Conservation (phyloP, 1,139 yeast species). For the Kodamaea alishanica region DNA sequence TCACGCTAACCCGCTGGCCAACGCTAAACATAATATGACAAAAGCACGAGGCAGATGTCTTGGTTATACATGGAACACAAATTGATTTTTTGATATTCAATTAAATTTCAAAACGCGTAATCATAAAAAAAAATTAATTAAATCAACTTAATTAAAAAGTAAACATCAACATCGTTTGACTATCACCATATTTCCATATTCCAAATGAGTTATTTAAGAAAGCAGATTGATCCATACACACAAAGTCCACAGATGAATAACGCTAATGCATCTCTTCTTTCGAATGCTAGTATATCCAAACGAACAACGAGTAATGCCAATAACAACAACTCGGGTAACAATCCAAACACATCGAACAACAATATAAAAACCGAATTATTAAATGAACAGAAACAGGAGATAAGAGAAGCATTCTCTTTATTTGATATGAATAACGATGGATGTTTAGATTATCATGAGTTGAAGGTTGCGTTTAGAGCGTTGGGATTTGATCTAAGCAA, state of each 20-base stretch:
- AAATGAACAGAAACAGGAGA: slow-evolving; percentile 89
- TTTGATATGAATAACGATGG: slow-evolving; percentile 95
- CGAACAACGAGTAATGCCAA: not conserved
- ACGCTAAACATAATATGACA: slow-evolving; percentile 11
- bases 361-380: slow-evolving; percentile 60
- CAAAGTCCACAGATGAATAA: slow-evolving; percentile 8
- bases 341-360: not conserved
- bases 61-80: not conserved
- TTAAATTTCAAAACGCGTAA: slow-evolving; percentile 1
- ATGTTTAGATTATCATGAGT: slow-evolving; percentile 83
- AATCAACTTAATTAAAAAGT: not conserved
- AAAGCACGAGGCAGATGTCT: not conserved
- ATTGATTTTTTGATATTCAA: not conserved
- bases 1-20: slow-evolving; percentile 44
- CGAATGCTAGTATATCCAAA: slow-evolving; percentile 3
- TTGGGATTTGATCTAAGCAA: slow-evolving; percentile 86
- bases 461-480: slow-evolving; percentile 89
- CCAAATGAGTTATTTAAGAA: slow-evolving; percentile 6
- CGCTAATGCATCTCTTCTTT: slow-evolving; percentile 4
- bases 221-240: slow-evolving; percentile 6
- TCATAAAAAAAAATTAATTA: not conserved
- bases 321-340: slow-evolving; percentile 3
- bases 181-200: too few species aligned
- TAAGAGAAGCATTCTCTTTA: slow-evolving; percentile 86
- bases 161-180: slow-evolving; percentile 2